These are phyloP conservation scores for Gautieria morchelliformis DNA, from an alignment of 768 basidiomycete species.

Conservation along the genomic window DNA sequence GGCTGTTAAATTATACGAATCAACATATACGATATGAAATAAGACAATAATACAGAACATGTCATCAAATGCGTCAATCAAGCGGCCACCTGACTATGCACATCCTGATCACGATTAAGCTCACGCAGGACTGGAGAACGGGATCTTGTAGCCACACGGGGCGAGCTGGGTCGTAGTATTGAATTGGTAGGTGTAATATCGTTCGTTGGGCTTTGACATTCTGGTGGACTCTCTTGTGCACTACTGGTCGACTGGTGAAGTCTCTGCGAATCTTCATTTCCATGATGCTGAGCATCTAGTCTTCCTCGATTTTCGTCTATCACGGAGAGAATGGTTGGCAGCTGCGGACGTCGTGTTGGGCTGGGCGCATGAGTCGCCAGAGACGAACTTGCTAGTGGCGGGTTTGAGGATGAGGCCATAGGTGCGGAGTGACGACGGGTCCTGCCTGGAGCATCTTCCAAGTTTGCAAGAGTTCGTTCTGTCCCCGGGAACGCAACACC, in stretches of 20 bases:
- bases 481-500: constrained; percentile 1
- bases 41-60: constrained; percentile 4
- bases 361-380: constrained; percentile 44
- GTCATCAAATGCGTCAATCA: background rate
- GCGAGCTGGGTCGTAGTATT: background rate
- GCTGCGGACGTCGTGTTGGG: constrained; percentile 31
- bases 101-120: background rate
- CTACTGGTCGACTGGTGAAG: background rate
- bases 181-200: background rate
- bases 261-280: constrained; percentile 3
- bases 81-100: background rate
- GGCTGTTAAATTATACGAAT: too few species aligned
- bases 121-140: background rate
- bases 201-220: background rate
- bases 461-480: background rate
- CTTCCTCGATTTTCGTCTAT: constrained; percentile 52
- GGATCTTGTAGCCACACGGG: background rate
- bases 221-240: background rate
- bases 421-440: constrained; percentile 6
- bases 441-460: constrained; percentile 1
- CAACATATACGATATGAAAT: background rate
- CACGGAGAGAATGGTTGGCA: constrained; percentile 61
- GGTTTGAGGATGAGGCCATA: constrained; percentile 35
- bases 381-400: constrained; percentile 35
- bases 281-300: constrained; percentile 11